phyloP scores from a whole-genome alignment of 108 stramenopile species.

The Nitzschia inconspicua region DNA sequence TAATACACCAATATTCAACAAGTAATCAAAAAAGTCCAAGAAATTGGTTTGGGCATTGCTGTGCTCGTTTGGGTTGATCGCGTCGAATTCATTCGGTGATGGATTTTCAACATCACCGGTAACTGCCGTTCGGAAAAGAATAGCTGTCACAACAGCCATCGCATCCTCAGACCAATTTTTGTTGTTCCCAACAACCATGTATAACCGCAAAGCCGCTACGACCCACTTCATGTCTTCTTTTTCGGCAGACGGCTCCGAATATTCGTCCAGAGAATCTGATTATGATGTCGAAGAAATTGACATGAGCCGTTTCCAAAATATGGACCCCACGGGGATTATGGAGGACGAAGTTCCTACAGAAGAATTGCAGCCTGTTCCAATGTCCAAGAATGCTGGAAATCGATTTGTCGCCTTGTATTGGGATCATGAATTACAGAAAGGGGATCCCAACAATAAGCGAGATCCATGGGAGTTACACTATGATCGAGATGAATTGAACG shows the following conservation, averaged over 20 bases:
- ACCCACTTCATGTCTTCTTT: no score
- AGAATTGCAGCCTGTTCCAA: slow-evolving; percentile 69
- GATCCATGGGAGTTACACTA: slow-evolving; percentile 63
- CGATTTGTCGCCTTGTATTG: slow-evolving; percentile 70
- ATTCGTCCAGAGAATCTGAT: slow-evolving; percentile 58
- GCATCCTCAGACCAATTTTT: no score
- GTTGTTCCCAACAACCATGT: no score
- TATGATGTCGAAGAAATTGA: slow-evolving; percentile 52
- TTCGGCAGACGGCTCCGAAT: slow-evolving; percentile 48
- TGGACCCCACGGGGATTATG: neutral
- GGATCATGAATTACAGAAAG: slow-evolving; percentile 48
- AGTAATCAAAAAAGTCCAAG: no score
- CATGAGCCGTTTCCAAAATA: slow-evolving; percentile 1
- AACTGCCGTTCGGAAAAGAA: no score
- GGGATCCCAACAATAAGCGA: slow-evolving; percentile 16
- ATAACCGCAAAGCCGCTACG: no score
- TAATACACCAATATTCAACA: no score
- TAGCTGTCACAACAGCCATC: no score
- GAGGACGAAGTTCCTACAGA: slow-evolving; percentile 37
- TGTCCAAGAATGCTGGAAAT: slow-evolving; percentile 77
- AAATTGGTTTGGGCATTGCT: no score
- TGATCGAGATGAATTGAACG: slow-evolving; percentile 57
- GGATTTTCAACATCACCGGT: no score
- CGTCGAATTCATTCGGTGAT: no score
- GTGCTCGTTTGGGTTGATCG: no score